These are phyloP conservation scores for Auxenochlorella pyrenoidosa DNA, from an alignment of 139 green algal genomes.

Conservation along the genomic window DNA sequence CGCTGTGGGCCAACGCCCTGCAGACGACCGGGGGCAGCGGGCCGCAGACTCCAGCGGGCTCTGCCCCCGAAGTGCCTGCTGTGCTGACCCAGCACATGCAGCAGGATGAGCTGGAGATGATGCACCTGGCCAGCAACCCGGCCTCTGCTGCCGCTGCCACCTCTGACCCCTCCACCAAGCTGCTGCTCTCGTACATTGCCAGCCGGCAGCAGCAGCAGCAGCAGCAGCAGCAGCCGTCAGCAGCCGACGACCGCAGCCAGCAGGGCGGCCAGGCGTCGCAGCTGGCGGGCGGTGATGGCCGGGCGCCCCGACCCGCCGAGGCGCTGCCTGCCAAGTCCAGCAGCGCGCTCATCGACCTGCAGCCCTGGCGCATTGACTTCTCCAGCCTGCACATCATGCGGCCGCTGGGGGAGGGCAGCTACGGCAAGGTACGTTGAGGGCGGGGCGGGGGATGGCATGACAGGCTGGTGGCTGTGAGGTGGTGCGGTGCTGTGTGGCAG, in stretches of 20 bases:
- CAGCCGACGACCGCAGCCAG: too few species aligned
- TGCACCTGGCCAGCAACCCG: background rate
- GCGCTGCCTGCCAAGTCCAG: background rate
- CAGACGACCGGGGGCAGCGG: background rate
- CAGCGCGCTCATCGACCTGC: conserved; percentile 4
- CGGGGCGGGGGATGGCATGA: too few species aligned
- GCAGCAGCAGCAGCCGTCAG: background rate
- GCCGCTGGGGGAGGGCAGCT: conserved; percentile 67
- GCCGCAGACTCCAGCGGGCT: background rate
- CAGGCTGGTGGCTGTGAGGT: too few species aligned
- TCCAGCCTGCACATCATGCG: conserved; percentile 51
- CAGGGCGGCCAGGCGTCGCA: background rate
- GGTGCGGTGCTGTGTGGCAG: too few species aligned
- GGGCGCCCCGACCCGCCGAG: background rate
- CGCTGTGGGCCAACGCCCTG: background rate
- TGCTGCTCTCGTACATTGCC: background rate
- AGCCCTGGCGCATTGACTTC: background rate
- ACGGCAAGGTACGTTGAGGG: conserved; percentile 38
- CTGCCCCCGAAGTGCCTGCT: background rate
- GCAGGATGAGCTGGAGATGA: conserved; percentile 6
- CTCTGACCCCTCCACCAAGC: background rate
- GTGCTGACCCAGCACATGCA: background rate
- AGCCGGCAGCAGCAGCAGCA: background rate
- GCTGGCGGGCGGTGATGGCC: background rate
- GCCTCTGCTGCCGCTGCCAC: background rate